phyloP scores from a whole-genome alignment of 768 basidiomycete genomes.

The Hortiboletus campestris region DNA sequence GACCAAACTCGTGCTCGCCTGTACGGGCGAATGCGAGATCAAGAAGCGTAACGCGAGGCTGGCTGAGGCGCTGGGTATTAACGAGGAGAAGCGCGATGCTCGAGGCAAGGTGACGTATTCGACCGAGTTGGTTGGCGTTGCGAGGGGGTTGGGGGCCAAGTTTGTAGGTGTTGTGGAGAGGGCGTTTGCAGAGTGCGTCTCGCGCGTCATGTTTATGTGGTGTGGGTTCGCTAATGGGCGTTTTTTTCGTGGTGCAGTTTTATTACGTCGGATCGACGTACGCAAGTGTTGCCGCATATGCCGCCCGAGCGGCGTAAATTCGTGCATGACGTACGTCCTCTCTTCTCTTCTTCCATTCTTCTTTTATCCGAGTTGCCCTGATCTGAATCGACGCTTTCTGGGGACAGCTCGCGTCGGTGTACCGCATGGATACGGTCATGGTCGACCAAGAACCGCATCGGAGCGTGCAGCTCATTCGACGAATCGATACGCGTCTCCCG shows the following conservation, averaged over 20 bases:
- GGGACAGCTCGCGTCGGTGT: slow-evolving; percentile 66
- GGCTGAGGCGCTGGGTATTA: slow-evolving; percentile 91
- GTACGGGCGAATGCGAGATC: slow-evolving; percentile 78
- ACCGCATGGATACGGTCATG: slow-evolving; percentile 81
- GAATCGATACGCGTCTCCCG: slow-evolving; percentile 81
- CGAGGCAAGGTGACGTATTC: slow-evolving; percentile 49
- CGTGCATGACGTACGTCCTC: slow-evolving; percentile 62
- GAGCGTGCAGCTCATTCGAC: slow-evolving; percentile 78
- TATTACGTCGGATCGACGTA: slow-evolving; percentile 59
- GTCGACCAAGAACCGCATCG: slow-evolving; percentile 91
- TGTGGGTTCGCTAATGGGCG: neutral
- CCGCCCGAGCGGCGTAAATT: slow-evolving; percentile 78
- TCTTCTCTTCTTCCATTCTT: neutral
- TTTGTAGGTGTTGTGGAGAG: slow-evolving; percentile 77
- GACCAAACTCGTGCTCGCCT: slow-evolving; percentile 52
- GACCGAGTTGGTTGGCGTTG: slow-evolving; percentile 63
- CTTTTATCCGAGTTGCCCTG: neutral
- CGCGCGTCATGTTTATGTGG: neutral
- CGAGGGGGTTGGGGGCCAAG: slow-evolving; percentile 45
- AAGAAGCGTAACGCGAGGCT: slow-evolving; percentile 85
- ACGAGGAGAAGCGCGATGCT: slow-evolving; percentile 42
- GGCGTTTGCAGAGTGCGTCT: slow-evolving; percentile 76
- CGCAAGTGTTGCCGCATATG: slow-evolving; percentile 79
- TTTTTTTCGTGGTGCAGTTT: slow-evolving; percentile 46
- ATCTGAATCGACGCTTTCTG: neutral